Conservation (phyloP, 352 stramenopile species). For the Aphanomyces euteiches region DNA sequence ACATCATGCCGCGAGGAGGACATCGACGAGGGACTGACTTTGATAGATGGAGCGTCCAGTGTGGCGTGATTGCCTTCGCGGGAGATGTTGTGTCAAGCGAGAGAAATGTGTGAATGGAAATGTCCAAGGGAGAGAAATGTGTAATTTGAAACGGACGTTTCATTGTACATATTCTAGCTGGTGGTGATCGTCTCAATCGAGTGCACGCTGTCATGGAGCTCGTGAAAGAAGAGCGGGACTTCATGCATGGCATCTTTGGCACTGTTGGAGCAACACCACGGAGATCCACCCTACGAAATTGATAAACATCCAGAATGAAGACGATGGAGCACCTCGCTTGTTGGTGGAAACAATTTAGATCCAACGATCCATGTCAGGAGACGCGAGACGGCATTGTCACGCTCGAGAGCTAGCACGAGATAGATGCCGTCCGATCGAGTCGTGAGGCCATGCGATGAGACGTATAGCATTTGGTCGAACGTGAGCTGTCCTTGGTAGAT, state of each 20-base stretch:
- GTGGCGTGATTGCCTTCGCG: too few species aligned
- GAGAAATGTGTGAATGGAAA: too few species aligned
- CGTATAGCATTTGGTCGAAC: constrained; percentile 3
- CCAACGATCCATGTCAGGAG: neutral
- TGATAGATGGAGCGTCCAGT: too few species aligned
- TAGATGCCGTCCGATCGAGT: neutral
- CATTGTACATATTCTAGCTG: neutral
- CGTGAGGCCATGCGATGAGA: neutral
- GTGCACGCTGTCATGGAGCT: constrained; percentile 21
- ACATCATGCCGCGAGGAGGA: too few species aligned
- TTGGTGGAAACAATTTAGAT: neutral
- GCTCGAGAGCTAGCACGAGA: constrained; percentile 11
- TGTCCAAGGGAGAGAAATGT: constrained; percentile 22
- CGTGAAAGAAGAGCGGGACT: constrained; percentile 18
- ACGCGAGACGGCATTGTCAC: constrained; percentile 26
- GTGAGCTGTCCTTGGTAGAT: neutral
- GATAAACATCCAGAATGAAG: neutral
- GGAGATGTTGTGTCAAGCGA: too few species aligned
- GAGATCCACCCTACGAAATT: neutral
- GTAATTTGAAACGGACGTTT: constrained; percentile 2
- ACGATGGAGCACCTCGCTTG: neutral
- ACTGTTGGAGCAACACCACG: neutral
- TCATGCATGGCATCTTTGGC: constrained; percentile 13
- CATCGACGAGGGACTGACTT: too few species aligned
- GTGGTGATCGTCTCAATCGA: neutral